These are phyloP conservation scores for Mortierella claussenii DNA, from an alignment of 192 early-diverging fungal species.

Conservation along the genomic window DNA sequence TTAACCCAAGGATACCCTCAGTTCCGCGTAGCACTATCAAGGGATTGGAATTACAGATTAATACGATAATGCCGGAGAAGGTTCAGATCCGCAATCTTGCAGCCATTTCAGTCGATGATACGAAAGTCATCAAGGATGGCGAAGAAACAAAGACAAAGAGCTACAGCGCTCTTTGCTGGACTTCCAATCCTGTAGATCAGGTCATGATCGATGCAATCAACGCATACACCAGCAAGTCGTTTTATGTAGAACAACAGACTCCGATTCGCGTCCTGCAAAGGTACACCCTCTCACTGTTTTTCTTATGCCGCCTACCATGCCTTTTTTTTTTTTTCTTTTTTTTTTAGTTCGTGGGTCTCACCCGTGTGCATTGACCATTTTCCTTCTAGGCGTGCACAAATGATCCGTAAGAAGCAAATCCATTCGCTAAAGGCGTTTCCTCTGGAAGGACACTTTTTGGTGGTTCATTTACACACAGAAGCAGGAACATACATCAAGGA, in stretches of 20 bases:
- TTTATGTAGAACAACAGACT: slow-evolving; percentile 73
- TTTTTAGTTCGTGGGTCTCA: too few relatives aligned
- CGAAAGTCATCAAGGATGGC: slow-evolving; percentile 74
- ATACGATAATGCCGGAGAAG: slow-evolving; percentile 54
- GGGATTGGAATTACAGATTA: slow-evolving; percentile 59
- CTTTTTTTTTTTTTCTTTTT: too few relatives aligned
- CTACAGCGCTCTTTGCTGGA: slow-evolving; percentile 79
- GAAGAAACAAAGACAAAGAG: slow-evolving; percentile 80
- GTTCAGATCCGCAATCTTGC: slow-evolving; percentile 66
- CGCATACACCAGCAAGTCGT: slow-evolving; percentile 47
- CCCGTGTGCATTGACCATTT: too few relatives aligned
- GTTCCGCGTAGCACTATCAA: slow-evolving; percentile 52
- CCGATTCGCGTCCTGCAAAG: slow-evolving; percentile 81
- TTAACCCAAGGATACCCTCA: slow-evolving; percentile 74
- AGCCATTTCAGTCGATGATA: slow-evolving; percentile 54
- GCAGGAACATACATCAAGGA: slow-evolving; percentile 95
- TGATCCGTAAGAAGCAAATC: slow-evolving; percentile 67
- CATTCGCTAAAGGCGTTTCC: slow-evolving; percentile 58
- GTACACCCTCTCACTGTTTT: slow-evolving; percentile 16
- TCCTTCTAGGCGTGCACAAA: slow-evolving; percentile 61
- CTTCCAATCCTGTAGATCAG: slow-evolving; percentile 62
- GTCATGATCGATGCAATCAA: slow-evolving; percentile 67
- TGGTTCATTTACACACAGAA: slow-evolving; percentile 78
- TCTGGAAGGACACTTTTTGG: slow-evolving; percentile 65
- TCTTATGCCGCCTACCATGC: too few relatives aligned